phyloP scores from a whole-genome alignment of 2,329 filamentous ascomycete species.

The Cladophialophora bantiana region DNA sequence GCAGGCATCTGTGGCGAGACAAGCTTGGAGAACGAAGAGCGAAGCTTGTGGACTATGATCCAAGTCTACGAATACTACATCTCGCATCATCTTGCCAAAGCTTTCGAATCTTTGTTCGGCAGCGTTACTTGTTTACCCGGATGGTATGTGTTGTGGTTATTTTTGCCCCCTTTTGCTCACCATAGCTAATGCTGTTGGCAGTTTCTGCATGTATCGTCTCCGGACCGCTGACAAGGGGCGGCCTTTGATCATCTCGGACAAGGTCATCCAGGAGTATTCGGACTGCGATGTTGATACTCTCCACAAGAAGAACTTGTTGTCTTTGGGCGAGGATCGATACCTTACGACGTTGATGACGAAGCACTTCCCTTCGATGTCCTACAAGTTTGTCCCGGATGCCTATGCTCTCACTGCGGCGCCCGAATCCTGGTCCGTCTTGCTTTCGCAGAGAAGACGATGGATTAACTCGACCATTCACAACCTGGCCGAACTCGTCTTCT shows the following conservation, averaged over 20 bases:
- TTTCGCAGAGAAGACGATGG: constrained; percentile 98
- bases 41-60: constrained; percentile 99
- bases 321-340: constrained; percentile 95
- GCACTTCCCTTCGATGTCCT: constrained; percentile 93
- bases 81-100: constrained; percentile 94
- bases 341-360: constrained; percentile 98
- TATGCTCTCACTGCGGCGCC: constrained; percentile 93
- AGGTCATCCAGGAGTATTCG: constrained; percentile 84
- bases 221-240: constrained; percentile 93
- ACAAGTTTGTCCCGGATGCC: constrained; percentile 93
- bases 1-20: constrained; percentile 98
- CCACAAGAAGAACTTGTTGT: constrained; percentile 91
- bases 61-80: constrained; percentile 99
- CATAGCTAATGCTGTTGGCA: constrained; percentile 57
- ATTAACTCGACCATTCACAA: constrained; percentile 99
- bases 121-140: constrained; percentile 98
- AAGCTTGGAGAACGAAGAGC: constrained; percentile 91
- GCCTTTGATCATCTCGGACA: constrained; percentile 90
- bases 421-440: constrained; percentile 88
- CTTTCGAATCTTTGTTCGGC: constrained; percentile 96
- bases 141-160: constrained; percentile 70
- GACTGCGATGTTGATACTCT: constrained; percentile 91
- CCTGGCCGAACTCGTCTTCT: constrained; percentile 83
- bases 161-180: background rate
- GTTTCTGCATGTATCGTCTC: constrained; percentile 99